These are phyloP conservation scores for Jimgerdemannia flammicorona DNA, from an alignment of 192 early-diverging fungal species.

Conservation along the genomic window DNA sequence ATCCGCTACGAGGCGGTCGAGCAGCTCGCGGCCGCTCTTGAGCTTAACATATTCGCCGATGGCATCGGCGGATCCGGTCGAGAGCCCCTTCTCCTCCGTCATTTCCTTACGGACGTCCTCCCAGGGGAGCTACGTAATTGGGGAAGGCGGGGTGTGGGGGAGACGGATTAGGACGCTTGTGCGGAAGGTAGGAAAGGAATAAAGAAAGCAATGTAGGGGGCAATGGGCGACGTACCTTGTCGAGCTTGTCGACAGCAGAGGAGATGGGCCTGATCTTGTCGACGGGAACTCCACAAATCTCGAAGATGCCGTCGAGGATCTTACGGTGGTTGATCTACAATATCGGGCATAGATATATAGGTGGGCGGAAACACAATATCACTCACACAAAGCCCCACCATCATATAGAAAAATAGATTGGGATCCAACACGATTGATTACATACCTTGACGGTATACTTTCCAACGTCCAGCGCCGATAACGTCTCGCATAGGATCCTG, in stretches of 20 bases:
- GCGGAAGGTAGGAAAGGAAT: not conserved
- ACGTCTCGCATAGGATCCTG: slow-evolving; percentile 75
- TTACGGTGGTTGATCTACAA: slow-evolving; percentile 89
- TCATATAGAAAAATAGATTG: slow-evolving; percentile 5
- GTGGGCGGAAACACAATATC: slow-evolving; percentile 10
- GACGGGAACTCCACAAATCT: slow-evolving; percentile 89
- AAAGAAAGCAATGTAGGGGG: not conserved
- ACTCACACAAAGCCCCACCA: not conserved
- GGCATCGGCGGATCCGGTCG: slow-evolving; percentile 71
- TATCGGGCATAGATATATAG: not conserved
- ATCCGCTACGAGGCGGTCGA: slow-evolving; percentile 67
- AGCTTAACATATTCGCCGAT: slow-evolving; percentile 92
- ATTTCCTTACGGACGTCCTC: slow-evolving; percentile 92
- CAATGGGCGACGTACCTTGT: slow-evolving; percentile 57
- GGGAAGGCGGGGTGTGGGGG: too few species aligned
- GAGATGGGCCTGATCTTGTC: slow-evolving; percentile 90
- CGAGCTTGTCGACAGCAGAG: slow-evolving; percentile 97
- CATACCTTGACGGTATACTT: slow-evolving; percentile 83
- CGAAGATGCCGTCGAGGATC: slow-evolving; percentile 96
- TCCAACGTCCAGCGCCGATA: slow-evolving; percentile 79
- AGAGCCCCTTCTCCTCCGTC: slow-evolving; percentile 89
- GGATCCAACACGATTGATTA: slow-evolving; percentile 7
- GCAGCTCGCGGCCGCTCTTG: slow-evolving; percentile 73
- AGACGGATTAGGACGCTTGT: not conserved
- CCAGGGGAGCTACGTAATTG: slow-evolving; percentile 66